Base-by-base conservation (phyloP, 345 rosid genomes). In the Eucalyptus albens region DNA sequence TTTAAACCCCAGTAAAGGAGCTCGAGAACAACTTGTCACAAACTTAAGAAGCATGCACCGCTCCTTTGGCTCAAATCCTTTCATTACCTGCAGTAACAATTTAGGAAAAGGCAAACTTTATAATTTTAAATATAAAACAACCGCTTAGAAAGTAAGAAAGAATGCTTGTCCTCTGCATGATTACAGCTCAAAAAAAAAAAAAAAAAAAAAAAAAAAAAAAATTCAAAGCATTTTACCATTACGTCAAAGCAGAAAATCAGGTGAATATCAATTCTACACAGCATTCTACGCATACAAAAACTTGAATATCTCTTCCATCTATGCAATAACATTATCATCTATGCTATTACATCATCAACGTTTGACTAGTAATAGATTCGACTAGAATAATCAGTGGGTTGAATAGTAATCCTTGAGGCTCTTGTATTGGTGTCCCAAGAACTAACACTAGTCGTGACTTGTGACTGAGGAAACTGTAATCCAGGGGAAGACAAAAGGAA, bases 1-100 rank as follows among this genome's bases (percentile, higher is more conserved):
- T 92, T 96, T 97, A 94, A 98, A 98, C 85, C 99, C 98, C 72
- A 96, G 97, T 87, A 96, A 96, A 89, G 99, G 99, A 92, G 96
- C 97, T 87, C 98, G 96, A 88, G 98, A 97, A 93, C 99, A 98
- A 92, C 99, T 98, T 69, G 99, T 98, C 89, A 97, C 99, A 92
- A 98, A 98, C 91, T 98, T 98, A 87, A 98, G 98, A 91, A 98
- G 94, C 98, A 96, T 89, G 91, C 99, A 98, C 3, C 97, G 97
- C 89, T 98, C 97, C 89, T 92, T 93, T 45, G 98, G 98, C 92
- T 95, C 95, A 93, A 97, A 96, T 87, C 96, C 97, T 90, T 93
- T 95, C 91, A 98, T 90, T 89, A 96, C 99, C 99, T 97, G 92
- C 83, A 91, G 87, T 26, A 24, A 86, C 26, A 89, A 45, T n/a